These are phyloP conservation scores for Carex myosuroides DNA, from an alignment of 176 grass and related monocot genomes.

Conservation along the genomic window DNA sequence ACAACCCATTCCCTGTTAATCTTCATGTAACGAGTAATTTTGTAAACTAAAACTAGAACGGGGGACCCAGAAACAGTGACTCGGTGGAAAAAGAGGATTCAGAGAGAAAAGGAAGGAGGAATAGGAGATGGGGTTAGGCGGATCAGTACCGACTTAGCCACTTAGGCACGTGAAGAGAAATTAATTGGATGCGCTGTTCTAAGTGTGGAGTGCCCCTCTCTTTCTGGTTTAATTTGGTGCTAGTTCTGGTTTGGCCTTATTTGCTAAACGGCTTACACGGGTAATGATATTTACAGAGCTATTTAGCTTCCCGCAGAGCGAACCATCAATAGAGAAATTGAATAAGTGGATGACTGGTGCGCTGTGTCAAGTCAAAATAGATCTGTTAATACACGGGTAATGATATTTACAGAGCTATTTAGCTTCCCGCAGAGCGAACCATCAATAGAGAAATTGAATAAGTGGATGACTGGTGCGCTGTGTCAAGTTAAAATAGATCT, in stretches of 20 bases:
- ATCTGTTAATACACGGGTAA: too few relatives aligned
- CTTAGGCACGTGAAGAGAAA: conserved; percentile 49
- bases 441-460: too few relatives aligned
- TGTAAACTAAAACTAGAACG: not conserved
- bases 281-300: too few relatives aligned
- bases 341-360: too few relatives aligned
- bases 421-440: too few relatives aligned
- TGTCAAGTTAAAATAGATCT: too few relatives aligned
- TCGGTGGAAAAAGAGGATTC: not conserved
- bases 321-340: too few relatives aligned
- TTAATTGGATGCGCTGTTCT: conserved; percentile 50
- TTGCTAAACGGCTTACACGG: not conserved
- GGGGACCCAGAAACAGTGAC: not conserved
- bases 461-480: too few relatives aligned
- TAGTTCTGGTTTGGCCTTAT: not conserved
- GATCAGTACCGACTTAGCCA: not conserved
- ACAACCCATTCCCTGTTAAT: not conserved
- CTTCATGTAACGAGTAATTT: not conserved
- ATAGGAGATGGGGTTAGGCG: not conserved
- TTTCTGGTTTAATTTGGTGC: not conserved
- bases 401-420: too few relatives aligned
- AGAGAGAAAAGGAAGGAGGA: not conserved
- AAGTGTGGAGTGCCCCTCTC: not conserved
- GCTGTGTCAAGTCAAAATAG: too few relatives aligned
- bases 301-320: too few relatives aligned